phyloP scores from a whole-genome alignment of 1,139 yeast species.

The Saccharomyces hybrid region DNA sequence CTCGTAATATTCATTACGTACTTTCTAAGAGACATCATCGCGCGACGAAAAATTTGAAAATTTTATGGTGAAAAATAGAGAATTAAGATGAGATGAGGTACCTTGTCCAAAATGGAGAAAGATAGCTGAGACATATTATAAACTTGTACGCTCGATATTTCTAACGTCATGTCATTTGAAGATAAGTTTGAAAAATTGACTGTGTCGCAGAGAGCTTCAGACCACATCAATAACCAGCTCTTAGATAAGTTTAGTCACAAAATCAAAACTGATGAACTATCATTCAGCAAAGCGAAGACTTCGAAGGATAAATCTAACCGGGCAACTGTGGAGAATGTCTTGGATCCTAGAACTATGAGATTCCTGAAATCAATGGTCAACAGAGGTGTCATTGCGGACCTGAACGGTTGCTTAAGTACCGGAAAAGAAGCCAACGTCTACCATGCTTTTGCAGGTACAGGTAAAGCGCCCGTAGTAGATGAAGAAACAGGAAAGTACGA shows the following conservation, averaged over 20 bases:
- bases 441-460: slow-evolving; percentile 74
- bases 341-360: slow-evolving; percentile 88
- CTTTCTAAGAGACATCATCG: not conserved
- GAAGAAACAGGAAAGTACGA: slow-evolving; percentile 2
- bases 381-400: slow-evolving; percentile 72
- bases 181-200: slow-evolving; percentile 17
- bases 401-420: slow-evolving; percentile 91
- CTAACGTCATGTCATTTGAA: slow-evolving; percentile 16
- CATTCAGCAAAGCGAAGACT: slow-evolving; percentile 48
- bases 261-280: slow-evolving; percentile 52
- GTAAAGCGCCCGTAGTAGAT: slow-evolving; percentile 11
- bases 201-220: slow-evolving; percentile 10
- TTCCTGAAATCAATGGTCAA: slow-evolving; percentile 76
- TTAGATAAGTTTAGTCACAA: slow-evolving; percentile 55
- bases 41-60: not conserved
- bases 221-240: slow-evolving; percentile 47
- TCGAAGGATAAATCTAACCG: slow-evolving; percentile 82
- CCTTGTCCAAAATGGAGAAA: not conserved
- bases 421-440: slow-evolving; percentile 99
- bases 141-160: not conserved
- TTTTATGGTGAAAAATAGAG: slow-evolving; percentile 5
- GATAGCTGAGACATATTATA: not conserved
- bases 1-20: not conserved
- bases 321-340: slow-evolving; percentile 93
- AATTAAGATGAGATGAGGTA: slow-evolving; percentile 9